Evolutionary conservation across 192 early-diverging fungal genomes (phyloP).

Genomic region (Chytriomyces confervae): DNA sequence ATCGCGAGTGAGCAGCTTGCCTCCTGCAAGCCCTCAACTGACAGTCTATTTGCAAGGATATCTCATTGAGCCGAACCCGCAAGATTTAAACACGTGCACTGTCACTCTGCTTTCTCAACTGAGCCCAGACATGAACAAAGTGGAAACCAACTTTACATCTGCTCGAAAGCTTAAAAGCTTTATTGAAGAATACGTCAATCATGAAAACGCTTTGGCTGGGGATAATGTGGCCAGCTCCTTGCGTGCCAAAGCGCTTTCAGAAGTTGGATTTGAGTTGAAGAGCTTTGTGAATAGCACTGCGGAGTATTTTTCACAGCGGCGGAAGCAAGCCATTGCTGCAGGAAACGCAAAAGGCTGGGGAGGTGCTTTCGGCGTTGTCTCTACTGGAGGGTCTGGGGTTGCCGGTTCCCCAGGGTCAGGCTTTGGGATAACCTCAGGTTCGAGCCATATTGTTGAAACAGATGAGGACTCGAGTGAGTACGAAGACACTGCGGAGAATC

Average conservation of each 20-base stretch:
- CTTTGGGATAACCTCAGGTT: too few relatives aligned
- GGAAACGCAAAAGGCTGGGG: background rate
- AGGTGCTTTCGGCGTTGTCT: background rate
- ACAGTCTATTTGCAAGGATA: conserved; percentile 54
- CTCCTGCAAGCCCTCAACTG: background rate
- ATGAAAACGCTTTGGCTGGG: conserved; percentile 10
- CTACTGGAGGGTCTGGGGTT: background rate
- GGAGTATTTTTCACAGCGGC: background rate
- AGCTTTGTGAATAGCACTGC: conserved; percentile 25
- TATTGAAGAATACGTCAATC: conserved; percentile 55
- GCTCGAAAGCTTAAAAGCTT: conserved; percentile 55
- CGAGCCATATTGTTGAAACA: background rate
- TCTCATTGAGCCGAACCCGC: conserved; percentile 41
- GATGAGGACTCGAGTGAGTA: conserved; percentile 23
- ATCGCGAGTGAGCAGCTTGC: conserved; percentile 5
- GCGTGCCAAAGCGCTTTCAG: background rate
- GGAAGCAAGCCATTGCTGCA: background rate
- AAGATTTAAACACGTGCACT: conserved; percentile 32
- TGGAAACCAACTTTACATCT: conserved; percentile 48
- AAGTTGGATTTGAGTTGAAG: background rate
- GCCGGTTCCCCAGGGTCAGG: background rate
- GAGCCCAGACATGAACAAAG: conserved; percentile 40
- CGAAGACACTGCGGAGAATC: conserved; percentile 11
- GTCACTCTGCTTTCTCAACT: conserved; percentile 56
- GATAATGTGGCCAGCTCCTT: background rate